Evolutionary conservation across 768 basidiomycete genomes (phyloP), one percentile per base, ranked within the genome.

Genomic region (Psilocybe sp.): DNA sequence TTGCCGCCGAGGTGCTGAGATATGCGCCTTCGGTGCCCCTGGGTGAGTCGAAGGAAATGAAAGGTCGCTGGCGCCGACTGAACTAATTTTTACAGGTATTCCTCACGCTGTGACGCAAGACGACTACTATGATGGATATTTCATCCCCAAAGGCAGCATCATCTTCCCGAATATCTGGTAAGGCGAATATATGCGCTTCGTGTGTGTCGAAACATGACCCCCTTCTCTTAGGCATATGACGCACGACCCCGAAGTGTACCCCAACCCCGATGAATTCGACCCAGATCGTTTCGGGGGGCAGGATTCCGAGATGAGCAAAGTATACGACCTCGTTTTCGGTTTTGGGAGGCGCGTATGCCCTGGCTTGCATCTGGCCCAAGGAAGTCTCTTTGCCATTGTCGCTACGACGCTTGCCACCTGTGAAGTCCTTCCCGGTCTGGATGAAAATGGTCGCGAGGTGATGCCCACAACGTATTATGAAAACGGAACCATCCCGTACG

Each of bases 1-100:
- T 80, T 10, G 60, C 77, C 36, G 71, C 70, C 0, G 81, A 84
- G 53, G 60, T 73, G 2, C 58, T 77, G 18, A 66, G 78, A 13
- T 80, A 76, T 71, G 70, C 69, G 31, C 70, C 67, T 11, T 69
- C 76, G 14, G 70, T 69, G 0, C 76, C 77, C 3, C 63, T 72
- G 3, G 73, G 75, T 71, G 51, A 34, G 58, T 53, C 1, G 16
- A n/a, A 37, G 43, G 23, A 4, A 28, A 7, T 45, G 46, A n/a
- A 36, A 14, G n/a, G 39, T 41, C 14, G 14, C 19, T 5, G 23
- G 16, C 2, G 7, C 28, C n/a, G 11, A 44, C 6, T 18, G 1
- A 15, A 20, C 3, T 13, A 6, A n/a, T n/a, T n/a, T n/a, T 35
- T 31, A 23, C 42, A 61, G 60, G 58, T 10, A 50, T 64, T 37